phyloP scores from a whole-genome alignment of 75 land plant species.

The Sequoiadendron giganteum region DNA sequence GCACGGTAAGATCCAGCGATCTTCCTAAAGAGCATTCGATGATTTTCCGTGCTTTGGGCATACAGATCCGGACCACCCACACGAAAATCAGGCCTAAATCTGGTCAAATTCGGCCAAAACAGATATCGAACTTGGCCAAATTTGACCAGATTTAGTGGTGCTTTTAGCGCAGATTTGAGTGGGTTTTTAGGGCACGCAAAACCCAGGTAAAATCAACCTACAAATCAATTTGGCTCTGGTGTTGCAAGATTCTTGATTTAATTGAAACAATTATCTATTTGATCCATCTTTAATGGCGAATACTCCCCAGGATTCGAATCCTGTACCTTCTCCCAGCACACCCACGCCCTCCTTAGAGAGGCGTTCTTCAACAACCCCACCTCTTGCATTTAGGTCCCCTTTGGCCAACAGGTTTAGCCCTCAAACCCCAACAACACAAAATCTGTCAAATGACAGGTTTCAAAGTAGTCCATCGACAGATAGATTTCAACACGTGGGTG shows the following conservation, averaged over 20 bases:
- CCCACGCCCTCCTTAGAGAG: background rate
- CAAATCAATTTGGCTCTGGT: background rate
- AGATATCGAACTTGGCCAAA: background rate
- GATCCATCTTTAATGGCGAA: background rate
- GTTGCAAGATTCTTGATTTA: background rate
- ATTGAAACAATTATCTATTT: background rate
- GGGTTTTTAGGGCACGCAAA: background rate
- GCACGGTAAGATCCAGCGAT: background rate
- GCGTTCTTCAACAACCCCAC: background rate
- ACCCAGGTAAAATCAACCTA: background rate
- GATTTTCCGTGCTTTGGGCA: background rate
- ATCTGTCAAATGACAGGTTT: background rate
- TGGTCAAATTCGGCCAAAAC: conserved; percentile 7
- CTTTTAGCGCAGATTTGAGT: background rate
- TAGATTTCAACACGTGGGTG: background rate
- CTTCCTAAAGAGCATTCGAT: background rate
- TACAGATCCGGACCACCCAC: background rate
- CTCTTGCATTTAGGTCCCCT: conserved; percentile 24
- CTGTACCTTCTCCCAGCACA: background rate
- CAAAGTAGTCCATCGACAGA: background rate
- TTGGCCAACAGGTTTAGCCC: conserved; percentile 17
- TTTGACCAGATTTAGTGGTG: background rate
- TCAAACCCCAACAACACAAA: conserved; percentile 13
- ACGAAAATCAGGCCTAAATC: background rate
- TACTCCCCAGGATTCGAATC: background rate